These are phyloP conservation scores for Vinca minor DNA, from an alignment of 257 asterid genomes.

Conservation along the genomic window DNA sequence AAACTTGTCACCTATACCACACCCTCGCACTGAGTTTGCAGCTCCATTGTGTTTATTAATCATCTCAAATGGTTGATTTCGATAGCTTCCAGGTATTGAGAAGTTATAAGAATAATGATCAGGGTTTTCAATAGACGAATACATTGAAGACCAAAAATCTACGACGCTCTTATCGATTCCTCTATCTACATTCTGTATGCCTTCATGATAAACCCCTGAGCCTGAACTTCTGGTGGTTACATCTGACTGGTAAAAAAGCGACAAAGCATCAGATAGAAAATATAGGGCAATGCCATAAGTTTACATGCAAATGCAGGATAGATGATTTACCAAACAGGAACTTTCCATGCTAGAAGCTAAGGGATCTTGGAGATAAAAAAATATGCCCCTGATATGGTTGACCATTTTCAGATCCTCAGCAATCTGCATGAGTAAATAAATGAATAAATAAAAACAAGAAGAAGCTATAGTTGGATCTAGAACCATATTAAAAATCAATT, in stretches of 20 bases:
- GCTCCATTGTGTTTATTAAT: slow-evolving; percentile 34
- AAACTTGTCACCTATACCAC: slow-evolving; percentile 24
- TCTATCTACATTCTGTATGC: slow-evolving; percentile 28
- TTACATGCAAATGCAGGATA: slow-evolving; percentile 9
- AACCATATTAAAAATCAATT: neutral
- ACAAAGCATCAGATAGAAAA: slow-evolving; percentile 21
- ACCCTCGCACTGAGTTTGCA: slow-evolving; percentile 26
- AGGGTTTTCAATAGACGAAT: slow-evolving; percentile 32
- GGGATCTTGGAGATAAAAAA: slow-evolving; percentile 43
- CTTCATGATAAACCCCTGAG: slow-evolving; percentile 32
- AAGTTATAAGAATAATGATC: slow-evolving; percentile 20
- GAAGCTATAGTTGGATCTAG: neutral
- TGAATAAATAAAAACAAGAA: slow-evolving; percentile 12
- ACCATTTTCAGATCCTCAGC: slow-evolving; percentile 67
- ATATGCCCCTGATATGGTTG: slow-evolving; percentile 49
- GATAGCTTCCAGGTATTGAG: slow-evolving; percentile 24
- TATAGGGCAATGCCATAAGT: neutral
- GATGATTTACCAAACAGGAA: slow-evolving; percentile 49
- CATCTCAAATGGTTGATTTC: slow-evolving; percentile 34
- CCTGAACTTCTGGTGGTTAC: slow-evolving; percentile 35
- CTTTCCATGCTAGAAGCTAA: slow-evolving; percentile 32
- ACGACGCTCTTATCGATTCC: slow-evolving; percentile 29
- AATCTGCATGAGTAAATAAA: slow-evolving; percentile 44
- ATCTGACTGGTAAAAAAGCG: slow-evolving; percentile 52
- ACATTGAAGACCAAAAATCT: slow-evolving; percentile 36